Evolutionary conservation across 805 yeast genomes (phyloP), one percentile per base, ranked within the genome.

Genomic region (Ogataea sp.): DNA sequence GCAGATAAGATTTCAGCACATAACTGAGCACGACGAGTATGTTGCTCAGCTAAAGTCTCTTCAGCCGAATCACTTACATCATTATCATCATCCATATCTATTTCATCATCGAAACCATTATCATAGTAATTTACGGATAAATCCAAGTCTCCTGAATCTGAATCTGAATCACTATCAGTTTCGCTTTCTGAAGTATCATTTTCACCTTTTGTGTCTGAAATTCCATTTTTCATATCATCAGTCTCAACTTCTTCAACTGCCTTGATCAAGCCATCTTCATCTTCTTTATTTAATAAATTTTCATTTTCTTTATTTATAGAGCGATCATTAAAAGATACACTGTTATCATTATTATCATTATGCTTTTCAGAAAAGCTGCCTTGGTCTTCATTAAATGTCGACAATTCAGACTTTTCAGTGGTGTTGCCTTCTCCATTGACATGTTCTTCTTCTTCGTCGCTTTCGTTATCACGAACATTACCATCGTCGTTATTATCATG

Each of bases 1-100:
- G 93, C 86, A 31, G 90, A 77, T 36, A 93, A 67, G 32, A 93
- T 81, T 56, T 93, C 97, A 2, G 96, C 86, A 6, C 96, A 88
- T 49, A 82, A 70, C 41, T 78, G 80, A 1, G 87, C 79, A 38
- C 67, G 50, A 46, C 67, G 53, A 26, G 59, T 51, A 44, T 61
- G 64, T 16, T 45, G 51, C 40, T 62, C 65, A 6, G 55, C 56
- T 11, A 53, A 53, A 2, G 65, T 52, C 40, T 62, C 66, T 30
- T 52, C 58, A n/a, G 45, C 55, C 18, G 48, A 51, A 11, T 49
- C 53, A 8, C 50, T 57, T 15, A 48, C 56, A 14, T 50, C 57
- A 24, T 20, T 33, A 6, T 40, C 43, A 9, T 49, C 56, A 14
- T 50, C 57, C 31, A 27, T 33, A 6, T 40, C 43, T 10, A 43